Evolutionary conservation across 1,284 basidiomycete species (phyloP).

Genomic region (Ustilago curta): DNA sequence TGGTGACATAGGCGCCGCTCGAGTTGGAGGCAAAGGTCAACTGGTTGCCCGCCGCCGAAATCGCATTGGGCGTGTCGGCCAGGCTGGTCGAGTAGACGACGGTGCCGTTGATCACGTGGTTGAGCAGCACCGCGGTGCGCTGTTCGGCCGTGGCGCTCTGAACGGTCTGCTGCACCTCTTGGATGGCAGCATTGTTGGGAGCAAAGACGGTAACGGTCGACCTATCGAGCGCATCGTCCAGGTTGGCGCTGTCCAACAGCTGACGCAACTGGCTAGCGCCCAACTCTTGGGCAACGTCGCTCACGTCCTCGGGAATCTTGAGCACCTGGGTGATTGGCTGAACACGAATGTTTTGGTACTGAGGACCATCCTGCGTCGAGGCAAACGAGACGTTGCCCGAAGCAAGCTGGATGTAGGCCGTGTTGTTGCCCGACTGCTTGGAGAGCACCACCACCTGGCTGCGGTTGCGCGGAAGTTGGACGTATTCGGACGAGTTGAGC

Average conservation of each 20-base stretch:
- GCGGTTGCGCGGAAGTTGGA: slow-evolving; percentile 42
- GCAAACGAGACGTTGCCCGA: slow-evolving; percentile 53
- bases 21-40: slow-evolving; percentile 75
- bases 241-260: slow-evolving; percentile 69
- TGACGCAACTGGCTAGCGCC: slow-evolving; percentile 66
- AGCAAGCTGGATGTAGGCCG: slow-evolving; percentile 75
- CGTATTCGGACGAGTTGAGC: slow-evolving; percentile 72
- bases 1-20: slow-evolving; percentile 76
- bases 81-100: slow-evolving; percentile 75
- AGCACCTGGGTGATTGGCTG: slow-evolving; percentile 71
- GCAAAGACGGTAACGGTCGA: slow-evolving; percentile 78
- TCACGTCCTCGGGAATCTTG: slow-evolving; percentile 63
- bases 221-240: slow-evolving; percentile 71
- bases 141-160: slow-evolving; percentile 74
- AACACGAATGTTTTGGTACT: slow-evolving; percentile 71
- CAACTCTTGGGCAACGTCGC: slow-evolving; percentile 20
- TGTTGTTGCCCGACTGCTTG: slow-evolving; percentile 70
- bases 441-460: slow-evolving; percentile 77
- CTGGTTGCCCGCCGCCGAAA: slow-evolving; percentile 76
- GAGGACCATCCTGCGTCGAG: slow-evolving; percentile 70
- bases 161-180: slow-evolving; percentile 72
- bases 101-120: slow-evolving; percentile 77
- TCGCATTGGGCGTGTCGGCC: slow-evolving; percentile 62
- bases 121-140: slow-evolving; percentile 70
- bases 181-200: slow-evolving; percentile 70